phyloP scores from a whole-genome alignment of 2,329 filamentous ascomycete species.

The Cladobotryum mycophilum region DNA sequence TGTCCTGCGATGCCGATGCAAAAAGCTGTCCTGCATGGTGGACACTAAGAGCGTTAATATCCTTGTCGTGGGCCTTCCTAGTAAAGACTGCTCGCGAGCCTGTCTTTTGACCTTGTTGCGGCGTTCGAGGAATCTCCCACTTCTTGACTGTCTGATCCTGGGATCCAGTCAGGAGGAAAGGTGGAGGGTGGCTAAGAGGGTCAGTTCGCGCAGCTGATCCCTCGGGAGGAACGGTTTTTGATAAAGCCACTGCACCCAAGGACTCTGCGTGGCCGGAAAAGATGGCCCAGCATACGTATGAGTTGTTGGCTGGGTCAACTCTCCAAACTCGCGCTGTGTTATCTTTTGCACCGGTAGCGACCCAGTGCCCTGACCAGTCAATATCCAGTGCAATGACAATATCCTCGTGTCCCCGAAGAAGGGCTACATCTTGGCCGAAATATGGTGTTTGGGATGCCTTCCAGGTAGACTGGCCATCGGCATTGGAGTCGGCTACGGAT shows the following conservation, averaged over 20 bases:
- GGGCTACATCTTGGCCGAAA: conserved; percentile 83
- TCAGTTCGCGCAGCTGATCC: conserved; percentile 65
- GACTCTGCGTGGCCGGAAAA: conserved; percentile 94
- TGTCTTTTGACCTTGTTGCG: conserved; percentile 41
- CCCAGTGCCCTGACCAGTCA: conserved; percentile 96
- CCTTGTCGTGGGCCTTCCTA: conserved; percentile 94
- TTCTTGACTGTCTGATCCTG: conserved; percentile 94
- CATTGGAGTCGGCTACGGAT: conserved; percentile 50
- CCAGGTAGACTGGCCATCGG: conserved; percentile 15
- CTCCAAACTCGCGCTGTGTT: conserved; percentile 91
- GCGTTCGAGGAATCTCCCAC: conserved; percentile 69
- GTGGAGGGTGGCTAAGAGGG: conserved; percentile 72
- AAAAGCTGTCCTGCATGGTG: conserved; percentile 72
- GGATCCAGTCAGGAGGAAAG: conserved; percentile 84
- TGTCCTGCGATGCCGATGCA: conserved; percentile 93
- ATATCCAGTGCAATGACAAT: conserved; percentile 92
- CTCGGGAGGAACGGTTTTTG: conserved; percentile 60
- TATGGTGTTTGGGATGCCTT: conserved; percentile 41
- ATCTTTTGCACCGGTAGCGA: conserved; percentile 93
- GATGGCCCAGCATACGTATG: conserved; percentile 71
- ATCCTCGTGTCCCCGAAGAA: conserved; percentile 86
- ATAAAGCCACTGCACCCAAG: conserved; percentile 79
- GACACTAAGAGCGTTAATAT: conserved; percentile 91
- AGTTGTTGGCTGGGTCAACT: conserved; percentile 67
- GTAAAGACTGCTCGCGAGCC: conserved; percentile 70